Percentiles rank a stretch among this genome's conserved stretches.
phyloP scores from a whole-genome alignment of 169 alveolate genomes.

The Babesia sp. region DNA sequence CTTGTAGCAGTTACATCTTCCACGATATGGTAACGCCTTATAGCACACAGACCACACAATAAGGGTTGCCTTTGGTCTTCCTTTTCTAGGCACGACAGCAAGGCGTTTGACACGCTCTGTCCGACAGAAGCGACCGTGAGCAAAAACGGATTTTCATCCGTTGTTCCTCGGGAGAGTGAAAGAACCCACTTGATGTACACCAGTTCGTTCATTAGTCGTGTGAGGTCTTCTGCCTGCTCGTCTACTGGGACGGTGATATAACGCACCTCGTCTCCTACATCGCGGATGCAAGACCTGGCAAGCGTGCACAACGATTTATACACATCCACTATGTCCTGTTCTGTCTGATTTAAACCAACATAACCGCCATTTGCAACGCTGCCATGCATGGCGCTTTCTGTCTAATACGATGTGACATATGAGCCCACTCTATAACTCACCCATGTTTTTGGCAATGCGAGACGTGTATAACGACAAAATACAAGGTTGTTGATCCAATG shows the following conservation, averaged over 20 bases:
- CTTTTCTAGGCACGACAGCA: neutral
- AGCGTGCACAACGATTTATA: neutral
- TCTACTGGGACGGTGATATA: neutral
- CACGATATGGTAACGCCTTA: neutral
- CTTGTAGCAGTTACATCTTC: neutral
- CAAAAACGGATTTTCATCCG: neutral
- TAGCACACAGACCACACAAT: slow-evolving; percentile 18
- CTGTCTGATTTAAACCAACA: neutral
- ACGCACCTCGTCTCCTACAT: neutral
- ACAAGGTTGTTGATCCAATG: slow-evolving; percentile 14
- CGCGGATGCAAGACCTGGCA: neutral
- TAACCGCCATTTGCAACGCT: neutral
- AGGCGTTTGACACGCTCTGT: neutral
- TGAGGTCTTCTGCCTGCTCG: neutral
- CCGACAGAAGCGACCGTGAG: neutral
- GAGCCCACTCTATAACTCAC: neutral
- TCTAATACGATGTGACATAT: neutral
- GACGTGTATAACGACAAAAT: neutral
- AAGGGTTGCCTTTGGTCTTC: neutral
- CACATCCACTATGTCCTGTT: neutral
- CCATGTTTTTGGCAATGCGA: neutral
- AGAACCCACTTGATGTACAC: neutral
- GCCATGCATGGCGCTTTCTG: neutral
- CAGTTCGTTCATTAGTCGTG: slow-evolving; percentile 1
- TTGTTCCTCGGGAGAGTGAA: neutral